Conservation (phyloP, 139 green algal species). For the Volvox africanus region DNA sequence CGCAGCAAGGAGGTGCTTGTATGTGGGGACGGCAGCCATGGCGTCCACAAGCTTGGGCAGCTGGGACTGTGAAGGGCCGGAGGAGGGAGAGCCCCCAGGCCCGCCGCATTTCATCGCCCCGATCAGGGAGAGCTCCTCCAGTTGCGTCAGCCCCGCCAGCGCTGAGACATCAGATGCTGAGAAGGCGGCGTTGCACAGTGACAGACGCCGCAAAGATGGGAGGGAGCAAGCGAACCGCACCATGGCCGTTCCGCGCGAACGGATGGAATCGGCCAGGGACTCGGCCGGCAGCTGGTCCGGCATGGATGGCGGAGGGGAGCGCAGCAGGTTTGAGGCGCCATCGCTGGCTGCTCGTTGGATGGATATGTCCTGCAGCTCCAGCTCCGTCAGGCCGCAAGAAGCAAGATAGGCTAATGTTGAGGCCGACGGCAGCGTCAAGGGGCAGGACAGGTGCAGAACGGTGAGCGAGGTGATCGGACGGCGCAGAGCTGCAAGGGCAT, state of each 20-base stretch:
- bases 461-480: not conserved
- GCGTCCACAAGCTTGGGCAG: not conserved
- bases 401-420: not conserved
- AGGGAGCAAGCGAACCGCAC: not conserved
- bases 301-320: not conserved
- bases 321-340: not conserved
- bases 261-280: constrained; percentile 1
- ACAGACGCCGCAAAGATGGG: not conserved
- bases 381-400: not conserved
- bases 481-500: not conserved
- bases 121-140: not conserved
- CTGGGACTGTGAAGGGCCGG: not conserved
- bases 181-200: constrained; percentile 3
- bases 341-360: not conserved
- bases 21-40: not conserved
- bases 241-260: not conserved
- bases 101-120: constrained; percentile 6
- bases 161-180: not conserved
- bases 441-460: not conserved
- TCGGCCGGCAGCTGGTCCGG: not conserved
- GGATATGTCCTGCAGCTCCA: not conserved
- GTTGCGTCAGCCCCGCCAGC: not conserved
- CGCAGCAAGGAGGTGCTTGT: not conserved
- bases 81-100: not conserved
- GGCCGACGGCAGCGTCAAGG: not conserved